Evolutionary conservation across 148 eudicot genomes (phyloP).

Genomic region (Vaccinium macrocarpon): DNA sequence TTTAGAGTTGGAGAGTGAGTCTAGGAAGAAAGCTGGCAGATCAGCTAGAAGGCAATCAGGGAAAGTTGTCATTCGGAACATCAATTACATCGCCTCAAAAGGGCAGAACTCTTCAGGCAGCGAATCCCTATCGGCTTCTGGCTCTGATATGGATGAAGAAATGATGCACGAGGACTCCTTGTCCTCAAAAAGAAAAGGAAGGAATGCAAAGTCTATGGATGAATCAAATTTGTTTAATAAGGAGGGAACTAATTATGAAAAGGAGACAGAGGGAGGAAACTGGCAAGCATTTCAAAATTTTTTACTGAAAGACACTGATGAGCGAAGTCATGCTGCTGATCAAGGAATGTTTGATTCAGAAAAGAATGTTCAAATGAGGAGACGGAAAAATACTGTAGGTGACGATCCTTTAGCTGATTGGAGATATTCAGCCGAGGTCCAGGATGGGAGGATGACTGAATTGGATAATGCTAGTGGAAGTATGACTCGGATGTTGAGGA

Average conservation of each 20-base stretch:
- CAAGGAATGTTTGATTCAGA: slow-evolving; percentile 61
- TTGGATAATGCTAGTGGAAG: slow-evolving; percentile 39
- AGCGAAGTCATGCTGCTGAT: slow-evolving; percentile 42
- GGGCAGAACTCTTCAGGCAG: slow-evolving; percentile 47
- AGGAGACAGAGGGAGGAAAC: slow-evolving; percentile 55
- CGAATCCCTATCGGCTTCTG: slow-evolving; percentile 48
- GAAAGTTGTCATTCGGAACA: slow-evolving; percentile 75
- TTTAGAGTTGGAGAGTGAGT: slow-evolving; percentile 36
- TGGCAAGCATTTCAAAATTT: slow-evolving; percentile 94
- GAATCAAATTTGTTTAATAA: slow-evolving; percentile 24
- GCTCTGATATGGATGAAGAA: slow-evolving; percentile 46
- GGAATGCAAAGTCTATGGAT: slow-evolving; percentile 25
- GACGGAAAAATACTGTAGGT: slow-evolving; percentile 29
- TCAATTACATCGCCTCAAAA: slow-evolving; percentile 70
- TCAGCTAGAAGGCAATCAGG: slow-evolving; percentile 54
- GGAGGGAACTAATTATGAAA: slow-evolving; percentile 33
- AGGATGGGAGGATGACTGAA: slow-evolving; percentile 29
- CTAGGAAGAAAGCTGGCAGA: slow-evolving; percentile 52
- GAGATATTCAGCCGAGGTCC: slow-evolving; percentile 30
- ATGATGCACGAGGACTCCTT: slow-evolving; percentile 14
- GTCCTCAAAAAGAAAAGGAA: slow-evolving; percentile 44
- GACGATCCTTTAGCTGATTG: slow-evolving; percentile 56
- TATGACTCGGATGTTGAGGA: slow-evolving; percentile 31
- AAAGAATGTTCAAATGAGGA: slow-evolving; percentile 46
- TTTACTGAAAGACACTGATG: slow-evolving; percentile 65